Evolutionary conservation across 306 rosid genomes (phyloP).

Genomic region (Purshia tridentata): DNA sequence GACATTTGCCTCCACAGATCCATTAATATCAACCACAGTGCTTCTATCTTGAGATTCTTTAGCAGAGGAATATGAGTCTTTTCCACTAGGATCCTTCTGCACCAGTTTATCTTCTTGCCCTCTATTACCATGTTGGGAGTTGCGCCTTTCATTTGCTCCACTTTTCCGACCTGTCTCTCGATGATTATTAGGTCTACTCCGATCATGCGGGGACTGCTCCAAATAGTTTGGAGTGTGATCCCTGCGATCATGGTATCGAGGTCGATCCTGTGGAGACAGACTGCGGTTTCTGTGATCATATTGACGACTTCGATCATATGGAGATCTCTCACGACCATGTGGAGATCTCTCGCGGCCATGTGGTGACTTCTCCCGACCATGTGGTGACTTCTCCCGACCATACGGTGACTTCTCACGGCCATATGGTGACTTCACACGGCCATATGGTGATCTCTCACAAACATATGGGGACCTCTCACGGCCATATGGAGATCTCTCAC

Average conservation of each 20-base stretch:
- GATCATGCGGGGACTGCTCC: slow-evolving; percentile 65
- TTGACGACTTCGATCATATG: slow-evolving; percentile 67
- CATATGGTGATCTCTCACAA: slow-evolving; percentile 51
- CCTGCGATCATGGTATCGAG: slow-evolving; percentile 49
- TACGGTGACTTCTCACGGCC: slow-evolving; percentile 41
- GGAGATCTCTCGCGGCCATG: slow-evolving; percentile 65
- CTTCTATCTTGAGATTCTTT: slow-evolving; percentile 61
- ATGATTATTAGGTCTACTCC: slow-evolving; percentile 37
- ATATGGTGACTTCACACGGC: slow-evolving; percentile 33
- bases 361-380: slow-evolving; percentile 64
- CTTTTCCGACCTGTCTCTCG: slow-evolving; percentile 54
- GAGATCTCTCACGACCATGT: slow-evolving; percentile 49
- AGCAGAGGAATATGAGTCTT: slow-evolving; percentile 37
- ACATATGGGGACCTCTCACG: slow-evolving; percentile 45
- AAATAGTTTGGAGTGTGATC: slow-evolving; percentile 58
- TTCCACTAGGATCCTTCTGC: slow-evolving; percentile 51
- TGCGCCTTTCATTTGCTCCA: slow-evolving; percentile 50
- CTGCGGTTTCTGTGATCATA: slow-evolving; percentile 69
- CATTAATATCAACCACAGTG: slow-evolving; percentile 35
- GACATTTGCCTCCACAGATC: slow-evolving; percentile 42
- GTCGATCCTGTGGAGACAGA: slow-evolving; percentile 70
- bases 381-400: slow-evolving; percentile 47
- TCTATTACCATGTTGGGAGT: slow-evolving; percentile 42
- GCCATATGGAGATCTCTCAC: slow-evolving; percentile 64
- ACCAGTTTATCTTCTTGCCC: slow-evolving; percentile 57